Conservation (phyloP, 495 filamentous ascomycete genomes). For the Xylaria cubensis region DNA sequence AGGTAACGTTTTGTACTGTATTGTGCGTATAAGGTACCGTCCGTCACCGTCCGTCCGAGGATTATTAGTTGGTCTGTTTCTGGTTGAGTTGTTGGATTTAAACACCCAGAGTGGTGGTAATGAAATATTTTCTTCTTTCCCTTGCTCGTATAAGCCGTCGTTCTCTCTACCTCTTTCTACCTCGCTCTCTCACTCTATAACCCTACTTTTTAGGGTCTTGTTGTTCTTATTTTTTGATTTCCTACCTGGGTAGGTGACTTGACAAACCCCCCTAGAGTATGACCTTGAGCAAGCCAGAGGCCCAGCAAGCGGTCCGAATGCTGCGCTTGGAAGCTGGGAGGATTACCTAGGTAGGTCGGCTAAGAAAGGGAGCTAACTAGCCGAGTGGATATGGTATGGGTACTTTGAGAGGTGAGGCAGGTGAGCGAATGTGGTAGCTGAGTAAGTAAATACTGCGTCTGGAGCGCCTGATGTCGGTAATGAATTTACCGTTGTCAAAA, state of each 20-base stretch:
- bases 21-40: not conserved
- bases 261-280: not conserved
- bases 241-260: slow-evolving; percentile 6
- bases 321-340: slow-evolving; percentile 26
- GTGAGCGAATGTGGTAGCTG: slow-evolving; percentile 30
- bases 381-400: slow-evolving; percentile 24
- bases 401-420: slow-evolving; percentile 25
- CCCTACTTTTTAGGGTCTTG: not conserved
- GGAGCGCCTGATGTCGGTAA: slow-evolving; percentile 23
- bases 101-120: not conserved
- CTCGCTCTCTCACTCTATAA: not conserved
- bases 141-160: not conserved
- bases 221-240: not conserved
- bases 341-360: slow-evolving; percentile 28
- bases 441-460: slow-evolving; percentile 27
- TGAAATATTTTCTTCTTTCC: not conserved
- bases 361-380: slow-evolving; percentile 27
- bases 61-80: not conserved
- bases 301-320: slow-evolving; percentile 28
- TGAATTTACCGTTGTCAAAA: slow-evolving; percentile 16
- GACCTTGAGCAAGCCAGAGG: slow-evolving; percentile 13
- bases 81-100: not conserved
- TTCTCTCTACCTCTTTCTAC: not conserved
- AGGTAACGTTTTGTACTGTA: not conserved
- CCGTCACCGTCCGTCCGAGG: slow-evolving; percentile 16